Conservation (phyloP, 306 rosid genomes). For the Parietaria judaica region DNA sequence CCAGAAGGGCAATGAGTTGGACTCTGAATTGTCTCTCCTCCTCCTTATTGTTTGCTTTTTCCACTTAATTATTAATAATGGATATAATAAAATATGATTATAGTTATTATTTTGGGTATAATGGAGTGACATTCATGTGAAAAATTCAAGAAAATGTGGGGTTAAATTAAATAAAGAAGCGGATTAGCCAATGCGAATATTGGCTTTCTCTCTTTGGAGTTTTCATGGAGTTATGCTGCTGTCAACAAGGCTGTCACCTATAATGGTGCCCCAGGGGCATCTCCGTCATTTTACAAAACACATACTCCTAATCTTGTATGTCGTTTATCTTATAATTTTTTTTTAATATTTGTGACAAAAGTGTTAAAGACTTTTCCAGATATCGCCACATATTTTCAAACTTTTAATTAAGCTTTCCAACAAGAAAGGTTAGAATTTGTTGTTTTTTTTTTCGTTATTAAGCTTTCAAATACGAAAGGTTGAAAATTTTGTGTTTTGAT, state of each 20-base stretch:
- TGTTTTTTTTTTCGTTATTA: too few relatives aligned
- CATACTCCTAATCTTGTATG: too few relatives aligned
- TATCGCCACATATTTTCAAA: too few relatives aligned
- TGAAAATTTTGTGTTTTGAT: too few relatives aligned
- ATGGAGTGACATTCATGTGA: constrained; percentile 11
- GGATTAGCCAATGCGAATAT: constrained; percentile 4
- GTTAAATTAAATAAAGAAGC: background rate
- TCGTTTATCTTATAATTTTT: too few relatives aligned
- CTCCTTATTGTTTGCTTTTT: background rate
- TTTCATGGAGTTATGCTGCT: constrained; percentile 2
- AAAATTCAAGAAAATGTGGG: constrained; percentile 12
- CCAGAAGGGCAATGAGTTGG: background rate
- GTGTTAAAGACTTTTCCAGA: too few relatives aligned
- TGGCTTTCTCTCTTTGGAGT: background rate
- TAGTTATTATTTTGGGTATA: background rate
- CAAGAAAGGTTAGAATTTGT: too few relatives aligned
- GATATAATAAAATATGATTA: background rate
- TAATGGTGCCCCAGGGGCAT: background rate
- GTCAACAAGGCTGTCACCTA: constrained; percentile 12
- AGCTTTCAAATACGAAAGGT: too few relatives aligned
- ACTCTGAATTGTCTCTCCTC: background rate
- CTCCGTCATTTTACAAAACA: background rate
- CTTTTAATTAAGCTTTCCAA: too few relatives aligned
- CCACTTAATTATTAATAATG: background rate
- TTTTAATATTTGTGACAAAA: too few relatives aligned